Conservation (phyloP, 371 early-diverging fungal genomes). For the Mucor plumbeus region DNA sequence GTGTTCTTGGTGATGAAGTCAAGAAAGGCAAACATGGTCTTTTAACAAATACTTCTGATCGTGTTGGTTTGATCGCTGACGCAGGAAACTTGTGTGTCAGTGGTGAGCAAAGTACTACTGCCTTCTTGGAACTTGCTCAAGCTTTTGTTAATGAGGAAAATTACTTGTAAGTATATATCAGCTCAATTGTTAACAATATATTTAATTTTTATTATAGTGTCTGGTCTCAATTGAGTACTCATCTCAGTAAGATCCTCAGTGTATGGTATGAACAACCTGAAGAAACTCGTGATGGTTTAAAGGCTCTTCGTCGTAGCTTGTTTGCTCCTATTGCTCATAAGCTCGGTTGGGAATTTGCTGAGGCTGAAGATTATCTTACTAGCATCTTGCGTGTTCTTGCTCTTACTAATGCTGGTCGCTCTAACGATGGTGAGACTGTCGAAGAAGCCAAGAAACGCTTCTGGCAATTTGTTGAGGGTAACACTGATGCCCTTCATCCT, state of each 20-base stretch:
- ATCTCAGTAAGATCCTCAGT: slow-evolving; percentile 53
- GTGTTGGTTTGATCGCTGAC: slow-evolving; percentile 77
- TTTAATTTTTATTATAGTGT: slow-evolving; percentile 25
- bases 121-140: slow-evolving; percentile 59
- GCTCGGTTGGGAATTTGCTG: slow-evolving; percentile 66
- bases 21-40: slow-evolving; percentile 57
- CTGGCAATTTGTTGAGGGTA: slow-evolving; percentile 48
- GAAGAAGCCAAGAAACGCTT: slow-evolving; percentile 53
- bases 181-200: too few relatives aligned
- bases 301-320: slow-evolving; percentile 57
- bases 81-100: slow-evolving; percentile 61
- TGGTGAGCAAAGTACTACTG: slow-evolving; percentile 61
- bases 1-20: slow-evolving; percentile 56
- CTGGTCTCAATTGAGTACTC: slow-evolving; percentile 58
- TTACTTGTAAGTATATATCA: slow-evolving; percentile 45
- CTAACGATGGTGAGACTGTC: slow-evolving; percentile 41
- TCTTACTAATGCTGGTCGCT: slow-evolving; percentile 48
- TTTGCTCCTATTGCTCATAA: slow-evolving; percentile 62
- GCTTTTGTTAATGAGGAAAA: slow-evolving; percentile 55
- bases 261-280: slow-evolving; percentile 62
- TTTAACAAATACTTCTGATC: slow-evolving; percentile 62
- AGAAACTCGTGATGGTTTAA: slow-evolving; percentile 48
- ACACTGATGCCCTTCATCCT: slow-evolving; percentile 71
- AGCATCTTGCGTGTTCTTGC: slow-evolving; percentile 53
- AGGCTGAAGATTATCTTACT: slow-evolving; percentile 55